Evolutionary conservation across 2,329 filamentous ascomycete genomes (phyloP).

Genomic region (Pseudogymnoascus sp.): DNA sequence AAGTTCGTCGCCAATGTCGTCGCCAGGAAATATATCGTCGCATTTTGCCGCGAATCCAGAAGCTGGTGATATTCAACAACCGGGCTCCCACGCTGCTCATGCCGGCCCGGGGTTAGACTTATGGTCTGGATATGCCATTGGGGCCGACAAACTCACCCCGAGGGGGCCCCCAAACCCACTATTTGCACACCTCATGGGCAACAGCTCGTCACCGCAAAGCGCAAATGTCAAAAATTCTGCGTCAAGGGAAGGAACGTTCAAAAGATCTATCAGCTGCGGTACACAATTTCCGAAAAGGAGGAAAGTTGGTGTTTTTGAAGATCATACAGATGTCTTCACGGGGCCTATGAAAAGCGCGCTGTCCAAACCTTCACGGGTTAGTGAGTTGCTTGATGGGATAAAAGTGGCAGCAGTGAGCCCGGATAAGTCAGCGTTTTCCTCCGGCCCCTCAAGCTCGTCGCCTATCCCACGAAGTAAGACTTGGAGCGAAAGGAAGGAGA

Average conservation of each 20-base stretch:
- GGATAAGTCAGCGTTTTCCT: not conserved
- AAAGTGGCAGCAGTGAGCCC: constrained; percentile 37
- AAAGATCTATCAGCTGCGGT: constrained; percentile 63
- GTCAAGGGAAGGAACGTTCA: constrained; percentile 44
- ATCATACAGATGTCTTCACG: constrained; percentile 29
- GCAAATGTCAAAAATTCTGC: constrained; percentile 37
- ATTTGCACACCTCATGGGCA: constrained; percentile 55
- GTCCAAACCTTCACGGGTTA: constrained; percentile 48
- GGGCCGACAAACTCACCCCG: constrained; percentile 30
- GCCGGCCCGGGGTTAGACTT: constrained; percentile 68
- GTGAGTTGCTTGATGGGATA: constrained; percentile 61
- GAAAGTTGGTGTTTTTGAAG: constrained; percentile 45
- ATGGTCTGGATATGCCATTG: constrained; percentile 67
- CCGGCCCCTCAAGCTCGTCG: constrained; percentile 37
- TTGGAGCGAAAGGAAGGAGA: constrained; percentile 3
- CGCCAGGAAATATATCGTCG: constrained; percentile 40
- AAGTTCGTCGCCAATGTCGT: constrained; percentile 69
- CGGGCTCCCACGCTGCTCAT: constrained; percentile 56
- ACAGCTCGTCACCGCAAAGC: constrained; percentile 64
- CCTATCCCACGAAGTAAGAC: constrained; percentile 23
- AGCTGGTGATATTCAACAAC: constrained; percentile 51
- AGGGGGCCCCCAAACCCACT: constrained; percentile 42
- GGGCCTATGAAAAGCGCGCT: constrained; percentile 40
- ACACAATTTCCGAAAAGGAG: constrained; percentile 67
- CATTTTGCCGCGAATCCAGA: constrained; percentile 25